These are phyloP conservation scores for Tuber melanosporum DNA, from an alignment of 495 filamentous ascomycete species.

Conservation along the genomic window DNA sequence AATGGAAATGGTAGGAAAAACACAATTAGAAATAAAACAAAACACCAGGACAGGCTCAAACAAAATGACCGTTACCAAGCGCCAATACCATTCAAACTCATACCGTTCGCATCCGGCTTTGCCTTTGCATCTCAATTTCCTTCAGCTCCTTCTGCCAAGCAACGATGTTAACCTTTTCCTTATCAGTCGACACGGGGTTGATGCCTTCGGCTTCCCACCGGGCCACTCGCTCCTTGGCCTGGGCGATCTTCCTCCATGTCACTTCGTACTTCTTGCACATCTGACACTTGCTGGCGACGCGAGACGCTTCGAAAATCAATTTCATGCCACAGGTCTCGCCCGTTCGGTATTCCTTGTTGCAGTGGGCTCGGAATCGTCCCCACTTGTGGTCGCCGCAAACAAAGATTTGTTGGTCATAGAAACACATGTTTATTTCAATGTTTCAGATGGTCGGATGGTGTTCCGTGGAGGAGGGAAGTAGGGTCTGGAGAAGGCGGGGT, in stretches of 20 bases:
- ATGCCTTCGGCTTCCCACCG: conserved; percentile 68
- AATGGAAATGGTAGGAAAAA: conserved; percentile 12
- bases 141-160: conserved; percentile 42
- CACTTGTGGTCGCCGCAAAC: conserved; percentile 89
- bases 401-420: conserved; percentile 43
- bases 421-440: conserved; percentile 40
- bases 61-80: conserved; percentile 36
- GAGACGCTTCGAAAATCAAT: conserved; percentile 66
- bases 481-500: conserved; percentile 13
- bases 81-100: conserved; percentile 27
- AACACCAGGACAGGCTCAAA: conserved; percentile 38
- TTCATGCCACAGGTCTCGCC: conserved; percentile 98
- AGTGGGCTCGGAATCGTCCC: conserved; percentile 90
- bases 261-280: conserved; percentile 88
- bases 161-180: conserved; percentile 38
- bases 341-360: conserved; percentile 91
- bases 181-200: conserved; percentile 45
- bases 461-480: conserved; percentile 20
- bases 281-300: conserved; percentile 60
- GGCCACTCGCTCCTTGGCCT: conserved; percentile 68
- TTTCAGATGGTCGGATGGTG: conserved; percentile 38
- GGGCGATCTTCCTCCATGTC: conserved; percentile 67
- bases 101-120: conserved; percentile 41
- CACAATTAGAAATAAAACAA: conserved; percentile 38
- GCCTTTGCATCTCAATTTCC: conserved; percentile 42